Base-by-base conservation (phyloP, 176 grass and related monocot genomes). In the Avena atlantica region DNA sequence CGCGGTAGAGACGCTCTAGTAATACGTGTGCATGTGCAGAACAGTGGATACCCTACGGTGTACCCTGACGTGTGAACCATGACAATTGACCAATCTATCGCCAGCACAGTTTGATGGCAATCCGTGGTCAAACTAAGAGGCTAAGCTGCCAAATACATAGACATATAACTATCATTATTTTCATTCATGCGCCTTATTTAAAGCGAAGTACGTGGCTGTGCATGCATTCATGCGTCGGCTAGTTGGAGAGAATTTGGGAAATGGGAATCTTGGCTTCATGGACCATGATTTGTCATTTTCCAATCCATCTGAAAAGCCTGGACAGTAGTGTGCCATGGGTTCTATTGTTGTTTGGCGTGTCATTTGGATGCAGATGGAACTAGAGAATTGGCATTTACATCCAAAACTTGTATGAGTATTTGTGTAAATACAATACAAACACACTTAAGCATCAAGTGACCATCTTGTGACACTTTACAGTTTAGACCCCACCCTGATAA, bases 121-220 rank as follows among this genome's bases (percentile, higher is more conserved):
- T 85, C 83, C 49, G 37, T 67, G 77, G 59, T 89, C 88, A 76
- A 85, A 89, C 50, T 66, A 89, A 85, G 83, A 81, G 68, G 61
- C 75, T 81, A 81, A 67, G 19, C 9, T 74, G 23, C 37, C 48
- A 69, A 58, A 37, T 47, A 19, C 12, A 17, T 34, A 55, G 56
- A 66, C 52, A 70, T 53, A 81, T 42, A 66, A 78, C 20, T 79
- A 73, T 68, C 19, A 13, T 69, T 50, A 20, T 34, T 34, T 34
- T 34, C 50, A 58, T 85, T 34, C 83, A 75, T 65, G 68, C 67
- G 12, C 59, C 59, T 58, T 27, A 83, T 59, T 49, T 70, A 57
- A 27, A 70, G 40, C 24, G 72, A 68, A 12, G 12, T 13, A 78
- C 20, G 34, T 8, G 64, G 58, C 16, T 69, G 21, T 36, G 44